Evolutionary conservation across 306 rosid genomes (phyloP).

Genomic region (Inga laurina): DNA sequence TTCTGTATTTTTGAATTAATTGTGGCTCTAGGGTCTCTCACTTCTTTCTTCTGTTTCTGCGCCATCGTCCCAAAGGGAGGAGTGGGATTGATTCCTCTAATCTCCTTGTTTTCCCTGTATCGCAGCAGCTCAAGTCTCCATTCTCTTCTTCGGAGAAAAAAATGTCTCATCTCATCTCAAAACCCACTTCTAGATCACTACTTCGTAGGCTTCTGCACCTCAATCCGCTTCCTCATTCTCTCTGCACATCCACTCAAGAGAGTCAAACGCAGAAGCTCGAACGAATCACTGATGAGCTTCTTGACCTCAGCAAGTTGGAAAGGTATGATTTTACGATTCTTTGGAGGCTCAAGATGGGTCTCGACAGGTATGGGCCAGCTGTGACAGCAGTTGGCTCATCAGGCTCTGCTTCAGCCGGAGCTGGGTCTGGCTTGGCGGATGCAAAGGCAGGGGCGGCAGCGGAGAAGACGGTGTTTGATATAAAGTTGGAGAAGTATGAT

Average conservation of each 20-base stretch:
- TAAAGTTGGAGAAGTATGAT: conserved; percentile 53
- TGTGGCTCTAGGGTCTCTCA: too few species aligned
- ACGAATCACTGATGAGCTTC: conserved; percentile 43
- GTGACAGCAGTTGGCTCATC: conserved; percentile 19
- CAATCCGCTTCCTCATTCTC: conserved; percentile 2
- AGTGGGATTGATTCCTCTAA: background rate
- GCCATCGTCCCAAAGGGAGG: background rate
- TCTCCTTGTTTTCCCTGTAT: background rate
- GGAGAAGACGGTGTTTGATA: conserved; percentile 46
- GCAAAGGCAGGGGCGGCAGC: background rate
- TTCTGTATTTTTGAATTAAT: too few species aligned
- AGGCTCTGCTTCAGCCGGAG: background rate
- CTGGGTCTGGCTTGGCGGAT: background rate
- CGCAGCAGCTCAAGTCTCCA: background rate
- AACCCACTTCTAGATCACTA: conserved; percentile 3
- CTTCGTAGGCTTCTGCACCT: background rate
- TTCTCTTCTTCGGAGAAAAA: background rate
- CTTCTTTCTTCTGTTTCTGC: background rate
- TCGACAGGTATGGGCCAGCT: conserved; percentile 39
- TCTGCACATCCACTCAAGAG: conserved; percentile 31
- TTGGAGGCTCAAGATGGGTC: conserved; percentile 54
- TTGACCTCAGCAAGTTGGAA: conserved; percentile 42
- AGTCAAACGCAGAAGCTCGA: conserved; percentile 25
- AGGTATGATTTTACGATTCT: conserved; percentile 48
- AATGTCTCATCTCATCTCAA: conserved; percentile 15